These are phyloP conservation scores for Stromatinia cepivora DNA, from an alignment of 2,329 filamentous ascomycete species.

Conservation along the genomic window DNA sequence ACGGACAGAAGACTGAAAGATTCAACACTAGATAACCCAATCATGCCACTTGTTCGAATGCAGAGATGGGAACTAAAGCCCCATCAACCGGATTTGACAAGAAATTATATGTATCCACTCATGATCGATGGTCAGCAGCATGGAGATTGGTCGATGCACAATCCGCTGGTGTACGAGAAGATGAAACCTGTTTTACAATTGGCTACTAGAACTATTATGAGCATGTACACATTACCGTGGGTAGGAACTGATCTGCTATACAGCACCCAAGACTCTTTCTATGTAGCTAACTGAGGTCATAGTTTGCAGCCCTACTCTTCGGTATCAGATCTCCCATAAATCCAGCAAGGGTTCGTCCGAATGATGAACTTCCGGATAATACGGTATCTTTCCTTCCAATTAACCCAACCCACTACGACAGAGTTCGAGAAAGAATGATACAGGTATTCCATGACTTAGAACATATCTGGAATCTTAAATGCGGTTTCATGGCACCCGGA, in stretches of 20 bases:
- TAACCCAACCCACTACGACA: neutral
- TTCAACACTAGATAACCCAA: constrained; percentile 23
- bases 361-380: neutral
- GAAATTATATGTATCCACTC: constrained; percentile 26
- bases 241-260: constrained; percentile 17
- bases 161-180: constrained; percentile 30
- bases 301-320: neutral
- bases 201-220: constrained; percentile 33
- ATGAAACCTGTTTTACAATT: constrained; percentile 34
- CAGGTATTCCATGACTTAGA: neutral
- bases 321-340: neutral
- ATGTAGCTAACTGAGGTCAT: neutral
- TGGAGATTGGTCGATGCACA: constrained; percentile 25
- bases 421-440: neutral
- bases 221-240: constrained; percentile 27
- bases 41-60: constrained; percentile 24
- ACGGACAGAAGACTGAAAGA: constrained; percentile 23
- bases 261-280: accelerated
- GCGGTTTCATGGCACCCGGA: constrained; percentile 24
- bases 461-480: constrained; percentile 7
- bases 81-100: neutral
- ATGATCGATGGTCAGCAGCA: constrained; percentile 7
- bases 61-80: constrained; percentile 26
- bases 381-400: neutral
- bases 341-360: neutral